Conservation (phyloP, 2,329 filamentous ascomycete species). For the Phaeosphaeriaceae sp. region DNA sequence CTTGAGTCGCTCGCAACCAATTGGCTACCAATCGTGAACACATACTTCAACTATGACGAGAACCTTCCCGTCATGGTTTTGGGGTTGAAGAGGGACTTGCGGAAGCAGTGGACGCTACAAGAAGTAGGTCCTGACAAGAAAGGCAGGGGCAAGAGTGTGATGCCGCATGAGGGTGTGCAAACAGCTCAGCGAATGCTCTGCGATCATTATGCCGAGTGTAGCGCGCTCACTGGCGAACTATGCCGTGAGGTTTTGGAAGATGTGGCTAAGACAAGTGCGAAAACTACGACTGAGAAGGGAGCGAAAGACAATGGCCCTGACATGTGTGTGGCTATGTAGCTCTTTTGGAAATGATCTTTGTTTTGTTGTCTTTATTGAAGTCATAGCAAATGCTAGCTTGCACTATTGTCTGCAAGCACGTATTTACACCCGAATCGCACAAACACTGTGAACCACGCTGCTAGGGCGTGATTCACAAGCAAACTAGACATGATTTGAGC, state of each 20-base stretch:
- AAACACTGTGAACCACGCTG: too few relatives aligned
- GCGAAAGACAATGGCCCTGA: conserved; percentile 53
- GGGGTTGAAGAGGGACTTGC: conserved; percentile 64
- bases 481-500: too few relatives aligned
- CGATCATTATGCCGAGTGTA: conserved; percentile 69
- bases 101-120: conserved; percentile 51
- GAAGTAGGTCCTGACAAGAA: conserved; percentile 45
- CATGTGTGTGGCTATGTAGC: conserved; percentile 16
- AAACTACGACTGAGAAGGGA: conserved; percentile 62
- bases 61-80: conserved; percentile 64
- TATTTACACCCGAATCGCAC: too few relatives aligned
- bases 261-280: conserved; percentile 63
- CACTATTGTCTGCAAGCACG: too few relatives aligned
- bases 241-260: conserved; percentile 67
- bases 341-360: background rate
- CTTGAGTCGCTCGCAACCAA: conserved; percentile 55
- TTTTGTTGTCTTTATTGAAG: too few relatives aligned
- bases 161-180: conserved; percentile 58
- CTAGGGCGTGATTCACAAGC: too few relatives aligned
- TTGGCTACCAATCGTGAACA: conserved; percentile 55
- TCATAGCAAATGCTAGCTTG: too few relatives aligned
- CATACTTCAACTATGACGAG: conserved; percentile 60
- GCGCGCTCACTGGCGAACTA: conserved; percentile 65
- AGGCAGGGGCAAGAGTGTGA: conserved; percentile 51
- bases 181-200: conserved; percentile 65